Evolutionary conservation across 345 rosid genomes (phyloP), one percentile per base, ranked within the genome.

Genomic region (Chamaenerion angustifolium): DNA sequence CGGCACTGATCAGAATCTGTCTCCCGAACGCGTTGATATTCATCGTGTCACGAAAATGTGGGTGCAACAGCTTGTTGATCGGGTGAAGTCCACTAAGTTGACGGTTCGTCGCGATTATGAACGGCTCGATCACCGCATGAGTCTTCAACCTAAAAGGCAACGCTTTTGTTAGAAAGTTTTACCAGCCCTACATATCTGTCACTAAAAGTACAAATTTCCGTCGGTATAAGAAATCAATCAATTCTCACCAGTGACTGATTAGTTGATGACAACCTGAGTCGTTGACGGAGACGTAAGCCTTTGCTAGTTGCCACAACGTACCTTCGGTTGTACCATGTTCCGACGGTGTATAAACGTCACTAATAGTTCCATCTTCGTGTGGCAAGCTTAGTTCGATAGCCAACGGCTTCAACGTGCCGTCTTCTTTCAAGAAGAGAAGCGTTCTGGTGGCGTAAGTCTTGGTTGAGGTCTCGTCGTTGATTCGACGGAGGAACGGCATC

Each of bases 261-360:
- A 90, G 92, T 56, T 90, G 96, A 60, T 90, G 98, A 51, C 64
- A 57, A 48, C 98, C 96, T 1, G 98, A 83, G 67, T 90, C 98
- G 50, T 79, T 76, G 45, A 83, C 94, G 8, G 77, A 79, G 0
- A 78, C 98, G 50, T 80, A 90, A 61, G 98, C 96, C 60, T 86
- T 90, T 8, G 98, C 95, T 18, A 90, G 69, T 50, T 78, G 77
- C 98, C 98, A 90, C 42, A 81, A 57, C 15, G 85, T 64, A 56
- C 70, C 81, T 58, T 76, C 58, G n/a, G 70, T 21, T 21, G 25
- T 19, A 0, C 88, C 92, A 49, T 75, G 56, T 59, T 77, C 81
- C 25, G 92, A 74, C n/a, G 95, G 94, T 0, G 75, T 86, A 58
- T 61, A 76, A 1, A 90, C 92, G 56, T 77, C 64, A 65, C 77